Base-by-base conservation (phyloP, 2,329 filamentous ascomycete genomes). In the Diaporthe citriasiana region DNA sequence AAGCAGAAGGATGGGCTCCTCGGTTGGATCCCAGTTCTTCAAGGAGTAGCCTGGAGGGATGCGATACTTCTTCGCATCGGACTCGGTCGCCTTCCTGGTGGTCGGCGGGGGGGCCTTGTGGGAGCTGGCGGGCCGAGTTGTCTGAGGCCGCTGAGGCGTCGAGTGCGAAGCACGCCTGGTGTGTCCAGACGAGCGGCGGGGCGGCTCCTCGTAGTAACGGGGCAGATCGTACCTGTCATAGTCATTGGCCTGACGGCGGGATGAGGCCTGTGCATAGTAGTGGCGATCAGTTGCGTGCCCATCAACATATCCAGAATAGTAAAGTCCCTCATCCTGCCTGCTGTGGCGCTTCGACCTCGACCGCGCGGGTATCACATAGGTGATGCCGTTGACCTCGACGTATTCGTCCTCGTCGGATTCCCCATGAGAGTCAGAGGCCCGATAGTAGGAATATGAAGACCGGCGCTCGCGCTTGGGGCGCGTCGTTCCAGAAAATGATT, bases 21-120 rank as follows among this genome's bases (percentile, higher is more conserved):
- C 96, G 38, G 91, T 92, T 0, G 96, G 96, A 82, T 99, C 97
- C 97, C 97, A 98, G 87, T 98, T 97, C 89, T 98, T 98, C 82
- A 96, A 91, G 35, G 95, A 97, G 86, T 97, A 99, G 76, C 97
- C 96, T 1, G 91, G 84, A 2, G 97, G 95, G 73, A 99, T 98
- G 75, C 91, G 89, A 80, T 94, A 93, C 82, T 84, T 86, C 79
- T 85, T 87, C 47, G 90, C 89, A 81, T 93, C 90, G 17, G 84
- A 85, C 76, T 91, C 89, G 40, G 90, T 92, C 8, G 90, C 90
- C 79, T 86, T 73, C 57, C 78, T 74, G 72, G 80, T 75, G 5
- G 81, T 73, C 6, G 79, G 78, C 22, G 79, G 55, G 10, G 82
- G 78, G 78, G 85, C 85, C 80, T 85, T 84, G 76, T 82, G 81